Evolutionary conservation across 2,329 filamentous ascomycete species (phyloP).

Genomic region (Magnaporthiopsis rhizophila): DNA sequence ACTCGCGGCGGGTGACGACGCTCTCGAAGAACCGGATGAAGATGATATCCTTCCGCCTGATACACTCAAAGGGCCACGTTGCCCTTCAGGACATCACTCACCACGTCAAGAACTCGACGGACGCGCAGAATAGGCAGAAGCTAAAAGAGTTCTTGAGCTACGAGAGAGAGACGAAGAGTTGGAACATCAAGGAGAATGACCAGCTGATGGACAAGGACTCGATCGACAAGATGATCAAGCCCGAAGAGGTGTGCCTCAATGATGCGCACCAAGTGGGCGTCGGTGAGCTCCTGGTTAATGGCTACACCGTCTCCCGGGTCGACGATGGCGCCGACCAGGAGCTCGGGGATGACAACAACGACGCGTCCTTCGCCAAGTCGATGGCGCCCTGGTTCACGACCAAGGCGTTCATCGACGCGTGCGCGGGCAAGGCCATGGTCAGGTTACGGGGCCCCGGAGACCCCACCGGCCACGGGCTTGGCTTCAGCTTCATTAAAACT

Average conservation of each 20-base stretch:
- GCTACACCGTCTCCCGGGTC: slow-evolving; percentile 77
- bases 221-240: slow-evolving; percentile 82
- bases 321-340: slow-evolving; percentile 51
- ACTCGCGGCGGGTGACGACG: slow-evolving; percentile 91
- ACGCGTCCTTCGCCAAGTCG: slow-evolving; percentile 74
- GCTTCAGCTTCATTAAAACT: slow-evolving; percentile 94
- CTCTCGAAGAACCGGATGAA: slow-evolving; percentile 95
- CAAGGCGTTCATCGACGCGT: slow-evolving; percentile 92
- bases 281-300: slow-evolving; percentile 84
- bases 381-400: slow-evolving; percentile 95
- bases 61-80: slow-evolving; percentile 65
- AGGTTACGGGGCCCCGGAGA: slow-evolving; percentile 91
- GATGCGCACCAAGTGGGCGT: slow-evolving; percentile 96
- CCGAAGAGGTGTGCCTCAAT: slow-evolving; percentile 88
- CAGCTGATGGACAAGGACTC: slow-evolving; percentile 70
- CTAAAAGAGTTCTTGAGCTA: slow-evolving; percentile 94
- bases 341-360: slow-evolving; percentile 52
- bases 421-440: slow-evolving; percentile 92
- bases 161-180: slow-evolving; percentile 79
- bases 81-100: slow-evolving; percentile 79
- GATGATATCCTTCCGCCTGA: slow-evolving; percentile 88
- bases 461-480: slow-evolving; percentile 85
- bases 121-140: slow-evolving; percentile 93
- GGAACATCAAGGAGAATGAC: slow-evolving; percentile 69
- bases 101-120: slow-evolving; percentile 86